Percentiles rank a stretch among this genome's conserved stretches.
phyloP scores from a whole-genome alignment of 2,329 filamentous ascomycete species.

The Fusarium papillatum region DNA sequence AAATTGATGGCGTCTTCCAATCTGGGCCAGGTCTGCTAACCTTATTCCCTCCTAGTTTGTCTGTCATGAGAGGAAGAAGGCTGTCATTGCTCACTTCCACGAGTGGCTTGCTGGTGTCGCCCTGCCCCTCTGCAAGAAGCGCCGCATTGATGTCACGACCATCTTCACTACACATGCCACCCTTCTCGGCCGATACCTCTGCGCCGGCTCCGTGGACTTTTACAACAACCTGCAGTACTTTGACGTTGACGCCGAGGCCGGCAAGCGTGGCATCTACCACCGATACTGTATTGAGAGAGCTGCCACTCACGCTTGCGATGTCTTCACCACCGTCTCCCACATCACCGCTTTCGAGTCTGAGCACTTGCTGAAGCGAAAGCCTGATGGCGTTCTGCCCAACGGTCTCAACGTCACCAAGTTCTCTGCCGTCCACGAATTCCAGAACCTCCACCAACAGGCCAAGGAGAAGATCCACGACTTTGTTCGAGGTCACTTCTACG shows the following conservation, averaged over 20 bases:
- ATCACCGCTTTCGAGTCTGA: conserved; percentile 99
- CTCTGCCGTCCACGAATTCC: conserved; percentile 98
- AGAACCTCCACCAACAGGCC: conserved; percentile 95
- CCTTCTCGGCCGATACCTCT: conserved; percentile 94
- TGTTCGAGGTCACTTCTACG: conserved; percentile 97
- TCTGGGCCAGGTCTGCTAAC: conserved; percentile 25
- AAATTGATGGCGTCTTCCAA: conserved; percentile 37
- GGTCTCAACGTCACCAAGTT: conserved; percentile 98
- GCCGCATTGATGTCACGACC: conserved; percentile 95
- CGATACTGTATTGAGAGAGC: conserved; percentile 98
- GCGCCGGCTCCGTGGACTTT: conserved; percentile 97
- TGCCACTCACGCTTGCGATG: conserved; percentile 91
- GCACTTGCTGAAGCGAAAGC: conserved; percentile 96
- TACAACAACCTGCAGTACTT: conserved; percentile 99
- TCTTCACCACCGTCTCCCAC: conserved; percentile 98
- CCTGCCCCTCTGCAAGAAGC: conserved; percentile 91
- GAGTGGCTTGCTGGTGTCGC: conserved; percentile 98
- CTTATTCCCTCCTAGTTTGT: conserved; percentile 75
- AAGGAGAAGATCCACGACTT: conserved; percentile 99
- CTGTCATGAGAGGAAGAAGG: conserved; percentile 90
- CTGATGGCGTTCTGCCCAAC: conserved; percentile 95
- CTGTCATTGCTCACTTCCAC: conserved; percentile 98
- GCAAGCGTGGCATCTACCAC: conserved; percentile 98
- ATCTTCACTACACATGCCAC: conserved; percentile 99
- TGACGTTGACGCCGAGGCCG: conserved; percentile 95